phyloP scores from a whole-genome alignment of 1,284 basidiomycete species.

The Phellinidium pouzarii region DNA sequence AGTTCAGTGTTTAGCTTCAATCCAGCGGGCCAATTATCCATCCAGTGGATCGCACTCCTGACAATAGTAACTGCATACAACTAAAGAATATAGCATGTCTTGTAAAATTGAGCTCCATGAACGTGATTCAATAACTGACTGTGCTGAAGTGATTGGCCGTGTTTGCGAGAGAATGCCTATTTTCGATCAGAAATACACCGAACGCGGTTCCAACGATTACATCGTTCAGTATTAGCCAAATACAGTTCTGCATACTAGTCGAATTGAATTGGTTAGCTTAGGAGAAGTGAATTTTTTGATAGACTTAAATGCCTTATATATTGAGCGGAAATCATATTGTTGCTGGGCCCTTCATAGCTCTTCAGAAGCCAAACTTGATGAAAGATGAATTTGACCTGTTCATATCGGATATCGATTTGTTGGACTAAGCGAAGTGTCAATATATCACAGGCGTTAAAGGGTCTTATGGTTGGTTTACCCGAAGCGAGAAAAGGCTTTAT shows the following conservation, averaged over 20 bases:
- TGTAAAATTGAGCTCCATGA: neutral
- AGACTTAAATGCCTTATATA: slow-evolving; percentile 29
- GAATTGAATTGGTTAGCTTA: neutral
- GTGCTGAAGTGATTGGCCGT: slow-evolving; percentile 34
- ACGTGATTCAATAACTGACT: slow-evolving; percentile 28
- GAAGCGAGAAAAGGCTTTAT: neutral
- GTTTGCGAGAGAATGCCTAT: slow-evolving; percentile 37
- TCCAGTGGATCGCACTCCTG: slow-evolving; percentile 65
- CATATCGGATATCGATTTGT: slow-evolving; percentile 31
- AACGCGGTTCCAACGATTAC: slow-evolving; percentile 73
- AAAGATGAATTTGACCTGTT: slow-evolving; percentile 32
- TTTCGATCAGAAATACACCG: slow-evolving; percentile 63
- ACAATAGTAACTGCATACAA: slow-evolving; percentile 42
- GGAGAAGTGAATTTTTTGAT: slow-evolving; percentile 5
- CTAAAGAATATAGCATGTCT: slow-evolving; percentile 26
- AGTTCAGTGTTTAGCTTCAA: slow-evolving; percentile 95
- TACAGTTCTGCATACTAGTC: slow-evolving; percentile 78
- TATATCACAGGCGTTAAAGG: neutral
- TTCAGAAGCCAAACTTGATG: slow-evolving; percentile 23
- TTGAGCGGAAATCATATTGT: slow-evolving; percentile 24
- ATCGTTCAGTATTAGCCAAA: slow-evolving; percentile 92
- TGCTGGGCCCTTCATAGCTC: slow-evolving; percentile 16
- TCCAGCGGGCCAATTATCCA: slow-evolving; percentile 94
- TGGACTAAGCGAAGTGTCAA: slow-evolving; percentile 22
- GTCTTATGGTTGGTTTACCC: neutral